Evolutionary conservation across 202 grass and related monocot genomes (phyloP), one percentile per base, ranked within the genome.

Genomic region (Schoenoplectus triqueter): DNA sequence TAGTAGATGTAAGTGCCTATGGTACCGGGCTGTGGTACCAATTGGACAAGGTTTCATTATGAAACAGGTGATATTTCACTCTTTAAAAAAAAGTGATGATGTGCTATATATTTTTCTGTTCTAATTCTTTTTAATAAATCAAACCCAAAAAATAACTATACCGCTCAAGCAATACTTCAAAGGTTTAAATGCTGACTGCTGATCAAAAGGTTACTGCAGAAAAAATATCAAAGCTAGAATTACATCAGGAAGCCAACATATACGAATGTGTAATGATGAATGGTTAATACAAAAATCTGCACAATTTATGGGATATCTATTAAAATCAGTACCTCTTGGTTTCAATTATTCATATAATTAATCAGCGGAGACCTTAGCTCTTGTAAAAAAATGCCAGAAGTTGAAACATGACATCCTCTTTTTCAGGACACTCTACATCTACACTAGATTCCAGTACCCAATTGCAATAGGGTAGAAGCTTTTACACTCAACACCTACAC

Each of bases 401-500:
- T 40, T 77, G 73, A 76, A 77, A 77, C 31, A 5, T 56, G 72
- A 54, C 21, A 40, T 76, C 21, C 73, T 77, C 69, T 72, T 72
- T 72, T 72, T 20, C 44, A 50, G 45, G 69, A 72, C n/a, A 72
- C 69, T 6, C n/a, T 72, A 72, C 46, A 56, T 76, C 72, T 76
- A 76, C 73, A 76, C 73, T 76, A 50, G 21, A n/a, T 77, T 21
- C 22, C 73, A 57, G 11, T 57, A 77, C 10, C 20, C 50, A 40
- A 41, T 77, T 57, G 3, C 15, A 17, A 1, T 18, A 18, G 21
- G 64, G 21, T 14, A 77, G 2, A 77, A 2, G 11, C 11, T 56
- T 77, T 57, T 21, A 50, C 15, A 57, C 73, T 57, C 52, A 57
- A 77, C 73, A 77, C 73, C 73, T 77, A 77, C 73, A 59, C 51